These are phyloP conservation scores for Penicillium arizonense DNA, from an alignment of 495 filamentous ascomycete species.

Conservation along the genomic window DNA sequence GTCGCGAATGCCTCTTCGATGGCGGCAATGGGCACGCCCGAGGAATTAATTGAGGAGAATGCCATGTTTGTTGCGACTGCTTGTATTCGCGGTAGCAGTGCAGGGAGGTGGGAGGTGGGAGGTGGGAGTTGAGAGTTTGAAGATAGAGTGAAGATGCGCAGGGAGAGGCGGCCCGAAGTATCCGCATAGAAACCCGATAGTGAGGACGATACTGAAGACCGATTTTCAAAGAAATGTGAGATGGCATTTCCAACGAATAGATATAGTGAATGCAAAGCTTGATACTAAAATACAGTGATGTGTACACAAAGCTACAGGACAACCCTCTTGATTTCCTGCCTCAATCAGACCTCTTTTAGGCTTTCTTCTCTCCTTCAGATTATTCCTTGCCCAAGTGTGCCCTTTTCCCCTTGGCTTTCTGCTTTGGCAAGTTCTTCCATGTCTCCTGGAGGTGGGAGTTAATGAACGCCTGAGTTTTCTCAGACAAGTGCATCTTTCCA, in stretches of 20 bases:
- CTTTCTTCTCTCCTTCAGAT: neutral
- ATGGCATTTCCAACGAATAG: conserved; percentile 2
- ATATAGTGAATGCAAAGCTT: conserved; percentile 25
- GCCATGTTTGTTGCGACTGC: conserved; percentile 35
- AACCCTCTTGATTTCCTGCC: conserved; percentile 2
- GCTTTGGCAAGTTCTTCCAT: conserved; percentile 6
- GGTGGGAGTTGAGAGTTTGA: conserved; percentile 11
- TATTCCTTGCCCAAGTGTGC: neutral
- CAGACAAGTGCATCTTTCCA: conserved; percentile 37
- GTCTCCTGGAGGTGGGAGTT: conserved; percentile 29
- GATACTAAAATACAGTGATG: conserved; percentile 41
- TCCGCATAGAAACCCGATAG: conserved; percentile 4
- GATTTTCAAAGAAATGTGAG: neutral
- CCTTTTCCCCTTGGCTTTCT: conserved; percentile 13
- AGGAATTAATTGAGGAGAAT: conserved; percentile 44
- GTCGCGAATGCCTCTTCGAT: conserved; percentile 49
- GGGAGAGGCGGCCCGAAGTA: conserved; percentile 8
- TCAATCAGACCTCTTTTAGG: conserved; percentile 9
- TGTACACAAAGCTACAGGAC: conserved; percentile 36
- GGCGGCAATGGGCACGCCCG: conserved; percentile 23
- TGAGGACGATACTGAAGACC: neutral
- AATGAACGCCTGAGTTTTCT: conserved; percentile 35
- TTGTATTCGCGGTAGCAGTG: conserved; percentile 11
- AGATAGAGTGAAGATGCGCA: conserved; percentile 16
- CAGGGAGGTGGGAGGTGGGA: conserved; percentile 6